Evolutionary conservation across 2,329 filamentous ascomycete genomes (phyloP).

Genomic region (Microthyrium microscopicum): DNA sequence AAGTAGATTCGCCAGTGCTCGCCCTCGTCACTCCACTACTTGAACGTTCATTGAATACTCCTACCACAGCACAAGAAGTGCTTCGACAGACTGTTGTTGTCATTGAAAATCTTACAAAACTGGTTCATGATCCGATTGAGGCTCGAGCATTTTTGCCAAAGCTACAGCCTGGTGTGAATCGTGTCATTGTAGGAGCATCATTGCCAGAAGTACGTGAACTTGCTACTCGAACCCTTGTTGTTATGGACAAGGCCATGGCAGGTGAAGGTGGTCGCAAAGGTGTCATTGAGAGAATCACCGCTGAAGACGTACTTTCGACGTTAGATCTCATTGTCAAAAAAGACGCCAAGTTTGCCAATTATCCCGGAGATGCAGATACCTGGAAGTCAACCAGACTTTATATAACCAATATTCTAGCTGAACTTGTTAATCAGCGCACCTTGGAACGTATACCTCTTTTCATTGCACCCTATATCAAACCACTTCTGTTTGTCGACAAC

Average conservation of each 20-base stretch:
- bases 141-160: conserved; percentile 90
- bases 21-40: conserved; percentile 88
- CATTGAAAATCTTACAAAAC: conserved; percentile 92
- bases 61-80: conserved; percentile 81
- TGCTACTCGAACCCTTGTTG: conserved; percentile 61
- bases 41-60: conserved; percentile 84
- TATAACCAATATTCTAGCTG: conserved; percentile 68
- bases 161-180: conserved; percentile 82
- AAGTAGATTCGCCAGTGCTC: conserved; percentile 88
- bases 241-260: conserved; percentile 95
- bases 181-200: conserved; percentile 72
- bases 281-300: conserved; percentile 36
- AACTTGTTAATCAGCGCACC: conserved; percentile 72
- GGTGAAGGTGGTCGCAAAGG: conserved; percentile 46
- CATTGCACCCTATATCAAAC: conserved; percentile 59
- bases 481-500: conserved; percentile 46
- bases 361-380: conserved; percentile 42
- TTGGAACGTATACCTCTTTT: conserved; percentile 53
- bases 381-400: conserved; percentile 57
- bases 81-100: conserved; percentile 91
- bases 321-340: conserved; percentile 63
- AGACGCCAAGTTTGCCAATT: conserved; percentile 43
- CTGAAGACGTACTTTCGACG: conserved; percentile 57
- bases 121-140: conserved; percentile 91
- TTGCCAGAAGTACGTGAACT: conserved; percentile 89